Evolutionary conservation across 2,329 filamentous ascomycete genomes (phyloP).

Genomic region (Cladosporium sp.): DNA sequence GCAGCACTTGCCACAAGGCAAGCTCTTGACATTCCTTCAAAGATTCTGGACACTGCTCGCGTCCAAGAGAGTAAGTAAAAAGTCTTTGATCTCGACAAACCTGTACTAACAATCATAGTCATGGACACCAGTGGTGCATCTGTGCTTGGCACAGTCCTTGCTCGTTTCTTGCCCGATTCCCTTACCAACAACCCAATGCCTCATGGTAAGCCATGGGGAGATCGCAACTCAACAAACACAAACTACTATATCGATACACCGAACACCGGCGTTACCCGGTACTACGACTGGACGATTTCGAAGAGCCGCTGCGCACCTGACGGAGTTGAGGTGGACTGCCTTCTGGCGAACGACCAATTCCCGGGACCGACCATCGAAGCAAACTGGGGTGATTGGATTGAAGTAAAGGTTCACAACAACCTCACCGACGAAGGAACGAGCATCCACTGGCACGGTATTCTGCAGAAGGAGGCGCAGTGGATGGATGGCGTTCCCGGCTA

Average conservation of each 20-base stretch:
- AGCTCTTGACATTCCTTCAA: background rate
- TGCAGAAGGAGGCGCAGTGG: constrained; percentile 31
- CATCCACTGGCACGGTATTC: constrained; percentile 41
- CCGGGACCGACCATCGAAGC: constrained; percentile 25
- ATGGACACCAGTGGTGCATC: constrained; percentile 12
- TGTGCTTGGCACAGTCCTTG: constrained; percentile 16
- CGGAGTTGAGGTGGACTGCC: constrained; percentile 21
- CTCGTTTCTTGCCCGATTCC: constrained; percentile 11
- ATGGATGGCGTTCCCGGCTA: constrained; percentile 40
- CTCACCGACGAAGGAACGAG: constrained; percentile 32
- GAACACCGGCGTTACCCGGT: constrained; percentile 26
- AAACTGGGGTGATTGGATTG: constrained; percentile 38
- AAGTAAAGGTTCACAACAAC: constrained; percentile 33
- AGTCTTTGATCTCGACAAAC: background rate
- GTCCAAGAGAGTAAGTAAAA: background rate
- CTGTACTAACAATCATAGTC: background rate
- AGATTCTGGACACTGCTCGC: background rate
- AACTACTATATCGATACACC: constrained; percentile 20
- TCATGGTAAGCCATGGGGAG: constrained; percentile 22
- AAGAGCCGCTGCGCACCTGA: constrained; percentile 22
- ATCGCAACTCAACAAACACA: constrained; percentile 10
- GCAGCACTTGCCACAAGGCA: constrained; percentile 12
- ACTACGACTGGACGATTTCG: constrained; percentile 25
- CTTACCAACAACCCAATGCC: constrained; percentile 20
- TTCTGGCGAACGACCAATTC: constrained; percentile 23